A percentile compares a stretch with the other conserved stretches of the same genome.
These are phyloP conservation scores for Violaceomyces palustris DNA, from an alignment of 1,284 basidiomycete genomes.

Conservation along the genomic window DNA sequence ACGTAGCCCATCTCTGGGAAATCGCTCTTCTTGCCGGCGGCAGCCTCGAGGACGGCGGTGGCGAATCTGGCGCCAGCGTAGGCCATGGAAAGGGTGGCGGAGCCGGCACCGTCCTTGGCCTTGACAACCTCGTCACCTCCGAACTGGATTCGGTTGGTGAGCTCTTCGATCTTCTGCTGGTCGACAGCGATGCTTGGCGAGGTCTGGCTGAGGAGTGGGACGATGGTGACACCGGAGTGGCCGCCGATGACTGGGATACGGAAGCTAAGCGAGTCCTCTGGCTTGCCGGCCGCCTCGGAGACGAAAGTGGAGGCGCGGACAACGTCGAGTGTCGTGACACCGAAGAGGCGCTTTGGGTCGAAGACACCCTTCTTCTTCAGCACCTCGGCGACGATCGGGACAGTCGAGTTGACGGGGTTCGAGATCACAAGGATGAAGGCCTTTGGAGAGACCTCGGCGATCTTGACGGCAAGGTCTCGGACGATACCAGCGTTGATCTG, in stretches of 20 bases:
- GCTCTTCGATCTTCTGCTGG: slow-evolving; percentile 59
- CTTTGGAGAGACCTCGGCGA: slow-evolving; percentile 79
- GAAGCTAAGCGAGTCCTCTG: slow-evolving; percentile 58
- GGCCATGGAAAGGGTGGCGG: slow-evolving; percentile 89
- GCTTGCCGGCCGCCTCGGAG: slow-evolving; percentile 68
- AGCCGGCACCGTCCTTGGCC: slow-evolving; percentile 83
- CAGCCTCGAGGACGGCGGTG: slow-evolving; percentile 44
- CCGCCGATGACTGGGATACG: slow-evolving; percentile 87
- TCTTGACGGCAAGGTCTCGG: slow-evolving; percentile 81
- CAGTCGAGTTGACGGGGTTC: slow-evolving; percentile 91
- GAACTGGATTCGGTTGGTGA: slow-evolving; percentile 82
- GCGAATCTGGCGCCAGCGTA: slow-evolving; percentile 58
- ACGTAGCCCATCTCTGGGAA: slow-evolving; percentile 48
- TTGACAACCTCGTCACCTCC: slow-evolving; percentile 88
- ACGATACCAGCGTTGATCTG: slow-evolving; percentile 98
- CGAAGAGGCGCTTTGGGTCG: slow-evolving; percentile 78
- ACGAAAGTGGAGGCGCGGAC: slow-evolving; percentile 95
- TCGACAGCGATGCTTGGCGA: slow-evolving; percentile 38
- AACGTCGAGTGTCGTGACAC: slow-evolving; percentile 96
- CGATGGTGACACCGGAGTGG: slow-evolving; percentile 92
- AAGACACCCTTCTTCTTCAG: slow-evolving; percentile 88
- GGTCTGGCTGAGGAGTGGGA: slow-evolving; percentile 85
- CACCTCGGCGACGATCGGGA: slow-evolving; percentile 91
- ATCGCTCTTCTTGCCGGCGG: slow-evolving; percentile 34
- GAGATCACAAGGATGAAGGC: slow-evolving; percentile 94